phyloP scores from a whole-genome alignment of 176 grass and related monocot species.

The Triticum dicoccoides region DNA sequence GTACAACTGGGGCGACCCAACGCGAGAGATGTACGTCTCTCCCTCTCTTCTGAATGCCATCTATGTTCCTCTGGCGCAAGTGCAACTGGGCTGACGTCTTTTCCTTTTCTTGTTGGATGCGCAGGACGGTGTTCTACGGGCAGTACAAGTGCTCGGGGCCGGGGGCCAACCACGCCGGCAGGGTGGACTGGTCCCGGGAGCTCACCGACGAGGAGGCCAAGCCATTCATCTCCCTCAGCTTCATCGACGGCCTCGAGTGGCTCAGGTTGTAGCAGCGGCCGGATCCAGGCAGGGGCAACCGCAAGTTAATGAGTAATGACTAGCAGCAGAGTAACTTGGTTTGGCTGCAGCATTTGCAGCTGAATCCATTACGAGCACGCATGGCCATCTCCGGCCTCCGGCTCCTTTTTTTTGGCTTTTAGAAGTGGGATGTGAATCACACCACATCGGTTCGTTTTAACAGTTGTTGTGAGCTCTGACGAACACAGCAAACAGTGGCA shows the following conservation, averaged over 20 bases:
- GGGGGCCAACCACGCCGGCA: slow-evolving; percentile 58
- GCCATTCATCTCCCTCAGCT: slow-evolving; percentile 75
- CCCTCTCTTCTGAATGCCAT: not conserved
- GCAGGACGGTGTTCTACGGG: slow-evolving; percentile 98
- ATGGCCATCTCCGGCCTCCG: not conserved
- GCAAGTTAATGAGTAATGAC: too few relatives aligned
- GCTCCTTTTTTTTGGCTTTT: not conserved
- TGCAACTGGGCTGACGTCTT: too few relatives aligned
- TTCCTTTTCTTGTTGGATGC: too few relatives aligned
- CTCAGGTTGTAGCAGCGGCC: slow-evolving; percentile 45
- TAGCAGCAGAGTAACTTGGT: not conserved
- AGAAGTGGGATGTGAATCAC: too few relatives aligned
- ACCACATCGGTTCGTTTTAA: too few relatives aligned
- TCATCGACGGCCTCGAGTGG: slow-evolving; percentile 85
- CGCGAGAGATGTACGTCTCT: slow-evolving; percentile 55
- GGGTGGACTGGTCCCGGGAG: slow-evolving; percentile 88
- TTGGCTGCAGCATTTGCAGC: not conserved
- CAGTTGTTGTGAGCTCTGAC: too few relatives aligned
- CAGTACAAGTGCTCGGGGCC: slow-evolving; percentile 93
- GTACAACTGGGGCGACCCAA: slow-evolving; percentile 94
- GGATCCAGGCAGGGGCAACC: too few relatives aligned
- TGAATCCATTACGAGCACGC: too few relatives aligned
- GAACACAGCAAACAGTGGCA: too few relatives aligned
- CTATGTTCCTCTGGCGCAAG: not conserved
- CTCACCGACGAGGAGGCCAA: slow-evolving; percentile 92